Percentiles rank a stretch among this genome's conserved stretches.
These are phyloP conservation scores for Diddensiella caesifluorescens DNA, from an alignment of 805 yeast genomes.

Conservation along the genomic window DNA sequence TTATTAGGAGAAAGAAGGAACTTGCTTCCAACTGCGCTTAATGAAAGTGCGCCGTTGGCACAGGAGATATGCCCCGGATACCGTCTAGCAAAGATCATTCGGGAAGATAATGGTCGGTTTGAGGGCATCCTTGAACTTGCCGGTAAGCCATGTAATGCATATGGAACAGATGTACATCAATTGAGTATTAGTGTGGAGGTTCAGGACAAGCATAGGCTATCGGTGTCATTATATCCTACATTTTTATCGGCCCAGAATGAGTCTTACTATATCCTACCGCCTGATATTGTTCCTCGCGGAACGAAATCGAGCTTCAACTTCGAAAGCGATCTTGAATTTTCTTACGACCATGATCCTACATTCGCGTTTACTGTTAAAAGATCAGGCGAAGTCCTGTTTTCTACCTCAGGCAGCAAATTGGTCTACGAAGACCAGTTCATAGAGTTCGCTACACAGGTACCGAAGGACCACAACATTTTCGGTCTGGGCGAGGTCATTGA, in stretches of 20 bases:
- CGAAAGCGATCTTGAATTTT: constrained; percentile 3
- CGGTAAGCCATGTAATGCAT: constrained; percentile 19
- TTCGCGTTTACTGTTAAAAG: constrained; percentile 24
- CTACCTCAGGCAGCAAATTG: constrained; percentile 31
- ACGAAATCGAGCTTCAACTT: constrained; percentile 2
- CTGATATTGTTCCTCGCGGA: constrained; percentile 9
- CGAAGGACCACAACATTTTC: constrained; percentile 27
- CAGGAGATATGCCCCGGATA: constrained; percentile 18
- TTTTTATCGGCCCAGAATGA: constrained; percentile 3
- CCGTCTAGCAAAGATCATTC: constrained; percentile 10
- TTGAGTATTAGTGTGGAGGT: constrained; percentile 12
- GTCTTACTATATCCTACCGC: constrained; percentile 8
- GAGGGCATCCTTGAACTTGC: constrained; percentile 19
- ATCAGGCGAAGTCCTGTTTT: constrained; percentile 28
- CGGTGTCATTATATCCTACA: constrained; percentile 10
- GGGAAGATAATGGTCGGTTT: constrained; percentile 7
- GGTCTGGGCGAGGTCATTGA: constrained; percentile 36
- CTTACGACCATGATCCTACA: constrained; percentile 3
- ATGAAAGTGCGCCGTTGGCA: constrained; percentile 12
- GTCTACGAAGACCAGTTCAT: constrained; percentile 34
- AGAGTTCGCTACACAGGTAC: constrained; percentile 32
- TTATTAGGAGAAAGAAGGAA: background rate
- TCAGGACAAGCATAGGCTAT: constrained; percentile 8
- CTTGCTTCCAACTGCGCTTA: constrained; percentile 14
- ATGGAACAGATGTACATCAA: constrained; percentile 15